A percentile compares a stretch with the other conserved stretches of the same genome.
These are phyloP conservation scores for Botrytis deweyae DNA, from an alignment of 2,329 filamentous ascomycete genomes.

Conservation along the genomic window DNA sequence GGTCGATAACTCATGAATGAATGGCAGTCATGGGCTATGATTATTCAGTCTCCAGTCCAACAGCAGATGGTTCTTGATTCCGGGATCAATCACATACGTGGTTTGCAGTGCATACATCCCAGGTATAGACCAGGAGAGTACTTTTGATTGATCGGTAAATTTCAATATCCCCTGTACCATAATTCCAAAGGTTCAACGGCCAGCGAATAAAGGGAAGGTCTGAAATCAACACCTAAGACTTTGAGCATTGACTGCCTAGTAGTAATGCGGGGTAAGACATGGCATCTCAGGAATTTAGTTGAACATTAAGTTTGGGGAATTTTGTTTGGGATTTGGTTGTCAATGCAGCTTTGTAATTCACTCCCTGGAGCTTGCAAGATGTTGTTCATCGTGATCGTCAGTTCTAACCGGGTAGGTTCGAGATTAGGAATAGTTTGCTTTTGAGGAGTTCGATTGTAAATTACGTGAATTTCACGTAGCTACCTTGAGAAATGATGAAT, in stretches of 20 bases:
- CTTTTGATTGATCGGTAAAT: not conserved
- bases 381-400: too few species aligned
- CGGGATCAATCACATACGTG: not conserved
- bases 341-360: not conserved
- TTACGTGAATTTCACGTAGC: not conserved
- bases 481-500: not conserved
- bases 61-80: not conserved
- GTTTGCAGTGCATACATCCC: not conserved
- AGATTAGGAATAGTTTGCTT: not conserved
- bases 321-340: not conserved
- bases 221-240: not conserved
- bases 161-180: not conserved
- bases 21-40: not conserved
- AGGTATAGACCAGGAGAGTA: not conserved
- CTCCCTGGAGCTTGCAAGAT: not conserved
- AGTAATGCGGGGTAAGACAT: slow-evolving; percentile 1
- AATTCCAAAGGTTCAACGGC: not conserved
- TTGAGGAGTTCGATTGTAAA: not conserved
- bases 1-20: not conserved
- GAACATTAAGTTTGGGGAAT: not conserved
- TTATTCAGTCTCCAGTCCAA: not conserved
- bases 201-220: not conserved
- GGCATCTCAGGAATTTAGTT: not conserved
- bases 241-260: not conserved
- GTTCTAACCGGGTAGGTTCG: not conserved